phyloP scores from a whole-genome alignment of 371 early-diverging fungal genomes.

The Mucor saturninus region DNA sequence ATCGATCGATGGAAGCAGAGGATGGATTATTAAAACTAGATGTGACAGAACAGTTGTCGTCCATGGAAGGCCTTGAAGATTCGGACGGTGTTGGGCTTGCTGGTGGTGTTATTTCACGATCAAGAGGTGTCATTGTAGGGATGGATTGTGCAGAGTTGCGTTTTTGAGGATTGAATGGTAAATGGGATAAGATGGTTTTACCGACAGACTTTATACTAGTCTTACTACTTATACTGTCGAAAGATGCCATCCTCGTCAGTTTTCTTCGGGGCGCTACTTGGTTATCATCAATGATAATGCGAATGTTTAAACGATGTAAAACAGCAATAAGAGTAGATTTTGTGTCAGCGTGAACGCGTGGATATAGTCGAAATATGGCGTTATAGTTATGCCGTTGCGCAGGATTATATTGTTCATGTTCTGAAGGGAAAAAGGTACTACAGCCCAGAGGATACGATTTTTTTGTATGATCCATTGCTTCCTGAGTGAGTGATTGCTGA shows the following conservation, averaged over 20 bases:
- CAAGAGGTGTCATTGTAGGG: neutral
- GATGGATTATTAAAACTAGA: neutral
- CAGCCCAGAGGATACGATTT: slow-evolving; percentile 19
- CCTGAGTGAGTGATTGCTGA: slow-evolving; percentile 18
- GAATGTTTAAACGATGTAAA: slow-evolving; percentile 13
- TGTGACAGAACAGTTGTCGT: neutral
- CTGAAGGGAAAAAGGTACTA: slow-evolving; percentile 28
- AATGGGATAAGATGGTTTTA: slow-evolving; percentile 7
- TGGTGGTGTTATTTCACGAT: neutral
- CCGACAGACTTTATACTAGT: neutral
- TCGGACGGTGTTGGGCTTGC: neutral
- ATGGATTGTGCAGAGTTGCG: neutral
- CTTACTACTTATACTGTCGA: neutral
- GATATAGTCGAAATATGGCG: slow-evolving; percentile 29
- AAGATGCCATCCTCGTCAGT: neutral
- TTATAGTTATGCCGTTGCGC: slow-evolving; percentile 22
- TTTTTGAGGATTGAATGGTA: neutral
- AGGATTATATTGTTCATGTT: slow-evolving; percentile 20
- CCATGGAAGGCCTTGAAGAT: neutral
- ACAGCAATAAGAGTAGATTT: slow-evolving; percentile 23
- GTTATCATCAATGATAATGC: slow-evolving; percentile 20
- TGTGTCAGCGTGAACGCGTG: slow-evolving; percentile 26
- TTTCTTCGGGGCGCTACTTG: neutral
- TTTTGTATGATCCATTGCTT: slow-evolving; percentile 8
- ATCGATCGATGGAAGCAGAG: neutral